phyloP scores from a whole-genome alignment of 2,329 filamentous ascomycete species.

The Sporothrix pseudoabietina region DNA sequence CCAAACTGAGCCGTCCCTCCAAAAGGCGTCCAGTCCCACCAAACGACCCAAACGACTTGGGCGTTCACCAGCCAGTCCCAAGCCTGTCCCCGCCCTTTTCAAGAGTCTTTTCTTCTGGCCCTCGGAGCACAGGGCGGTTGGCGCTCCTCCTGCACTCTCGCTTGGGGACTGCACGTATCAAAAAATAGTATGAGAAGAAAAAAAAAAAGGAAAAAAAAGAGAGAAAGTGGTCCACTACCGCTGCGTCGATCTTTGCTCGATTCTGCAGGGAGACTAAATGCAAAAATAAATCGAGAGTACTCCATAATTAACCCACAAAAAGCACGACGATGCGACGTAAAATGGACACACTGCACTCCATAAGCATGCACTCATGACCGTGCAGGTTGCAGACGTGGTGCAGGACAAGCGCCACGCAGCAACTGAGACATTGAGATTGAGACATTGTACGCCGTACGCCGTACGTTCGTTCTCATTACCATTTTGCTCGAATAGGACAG shows the following conservation, averaged over 20 bases:
- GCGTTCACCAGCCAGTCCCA: background rate
- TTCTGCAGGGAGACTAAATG: background rate
- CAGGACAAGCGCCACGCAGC: slow-evolving; percentile 7
- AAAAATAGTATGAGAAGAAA: background rate
- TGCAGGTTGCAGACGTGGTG: background rate
- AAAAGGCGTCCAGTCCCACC: no score
- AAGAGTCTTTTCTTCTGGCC: background rate
- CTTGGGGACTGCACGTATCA: background rate
- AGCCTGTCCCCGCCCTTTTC: background rate
- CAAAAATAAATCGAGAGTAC: background rate
- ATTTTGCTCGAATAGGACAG: background rate
- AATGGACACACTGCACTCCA: background rate
- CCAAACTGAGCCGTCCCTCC: background rate
- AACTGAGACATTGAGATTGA: background rate
- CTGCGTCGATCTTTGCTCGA: background rate
- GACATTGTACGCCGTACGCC: background rate
- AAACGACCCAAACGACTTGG: background rate
- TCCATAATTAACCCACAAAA: background rate
- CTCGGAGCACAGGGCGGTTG: slow-evolving; percentile 1
- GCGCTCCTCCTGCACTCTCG: slow-evolving; percentile 1
- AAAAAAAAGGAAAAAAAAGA: background rate
- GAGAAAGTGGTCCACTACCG: background rate
- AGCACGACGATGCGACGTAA: background rate
- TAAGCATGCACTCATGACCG: background rate
- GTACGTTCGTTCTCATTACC: background rate